phyloP scores from a whole-genome alignment of 2,329 filamentous ascomycete genomes.

The Talaromyces verruculosus region DNA sequence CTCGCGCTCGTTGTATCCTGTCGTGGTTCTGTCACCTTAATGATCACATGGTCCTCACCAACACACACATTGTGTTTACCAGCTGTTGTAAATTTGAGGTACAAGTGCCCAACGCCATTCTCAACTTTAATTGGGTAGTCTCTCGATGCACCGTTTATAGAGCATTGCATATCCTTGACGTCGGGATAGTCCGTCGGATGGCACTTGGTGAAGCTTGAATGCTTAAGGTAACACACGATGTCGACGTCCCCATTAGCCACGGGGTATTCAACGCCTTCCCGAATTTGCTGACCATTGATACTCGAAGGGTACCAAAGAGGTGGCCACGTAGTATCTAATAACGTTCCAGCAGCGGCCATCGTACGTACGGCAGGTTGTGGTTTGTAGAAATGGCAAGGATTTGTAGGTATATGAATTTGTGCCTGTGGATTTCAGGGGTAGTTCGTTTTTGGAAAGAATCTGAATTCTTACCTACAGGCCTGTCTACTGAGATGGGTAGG shows the following conservation, averaged over 20 bases:
- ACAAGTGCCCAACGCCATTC: background rate
- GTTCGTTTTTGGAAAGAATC: background rate
- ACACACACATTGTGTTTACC: background rate
- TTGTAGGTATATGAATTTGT: background rate
- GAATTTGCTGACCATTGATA: background rate
- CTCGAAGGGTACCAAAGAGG: background rate
- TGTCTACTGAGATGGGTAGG: too few relatives aligned
- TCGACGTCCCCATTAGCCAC: background rate
- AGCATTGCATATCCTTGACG: background rate
- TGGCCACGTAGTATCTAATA: background rate
- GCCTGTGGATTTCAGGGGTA: background rate
- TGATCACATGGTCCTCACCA: background rate
- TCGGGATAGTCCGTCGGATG: background rate
- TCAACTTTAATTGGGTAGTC: background rate
- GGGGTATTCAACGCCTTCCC: background rate
- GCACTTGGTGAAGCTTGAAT: fast-evolving
- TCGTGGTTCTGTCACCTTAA: background rate
- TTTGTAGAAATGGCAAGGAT: background rate
- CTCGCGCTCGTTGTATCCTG: too few relatives aligned
- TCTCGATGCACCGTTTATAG: background rate
- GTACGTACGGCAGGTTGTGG: background rate
- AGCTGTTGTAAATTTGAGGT: background rate
- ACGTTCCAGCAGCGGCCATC: too few relatives aligned
- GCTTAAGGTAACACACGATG: background rate
- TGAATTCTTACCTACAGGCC: background rate